phyloP scores from a whole-genome alignment of 345 rosid genomes.

The Toxicodendron radicans region DNA sequence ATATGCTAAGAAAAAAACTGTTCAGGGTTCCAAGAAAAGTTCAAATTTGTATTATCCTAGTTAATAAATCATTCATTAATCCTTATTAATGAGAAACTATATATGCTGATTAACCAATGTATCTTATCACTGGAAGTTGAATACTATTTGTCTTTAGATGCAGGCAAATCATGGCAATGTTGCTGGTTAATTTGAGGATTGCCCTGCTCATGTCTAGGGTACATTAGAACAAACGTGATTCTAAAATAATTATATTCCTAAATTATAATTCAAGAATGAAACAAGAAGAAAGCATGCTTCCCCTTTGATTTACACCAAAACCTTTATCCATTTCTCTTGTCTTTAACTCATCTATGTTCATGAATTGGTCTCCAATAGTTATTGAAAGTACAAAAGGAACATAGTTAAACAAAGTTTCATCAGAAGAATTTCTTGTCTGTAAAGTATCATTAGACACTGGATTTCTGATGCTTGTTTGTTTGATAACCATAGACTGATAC shows the following conservation, averaged over 20 bases:
- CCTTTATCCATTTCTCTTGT: background rate
- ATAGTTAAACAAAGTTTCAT: background rate
- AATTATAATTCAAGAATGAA: background rate
- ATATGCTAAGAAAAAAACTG: background rate
- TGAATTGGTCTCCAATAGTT: background rate
- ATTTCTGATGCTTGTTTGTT: background rate
- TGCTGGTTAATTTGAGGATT: background rate
- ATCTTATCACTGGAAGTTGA: background rate
- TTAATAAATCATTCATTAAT: background rate
- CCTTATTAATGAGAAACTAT: background rate
- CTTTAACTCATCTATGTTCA: background rate
- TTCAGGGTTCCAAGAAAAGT: background rate
- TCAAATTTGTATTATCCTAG: background rate
- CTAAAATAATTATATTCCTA: background rate
- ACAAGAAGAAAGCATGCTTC: conserved; percentile 10
- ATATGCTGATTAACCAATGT: too few relatives aligned
- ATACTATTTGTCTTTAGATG: background rate
- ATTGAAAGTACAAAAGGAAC: background rate
- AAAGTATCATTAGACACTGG: background rate
- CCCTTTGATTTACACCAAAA: background rate
- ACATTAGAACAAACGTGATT: background rate
- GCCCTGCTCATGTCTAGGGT: background rate
- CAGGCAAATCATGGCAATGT: background rate
- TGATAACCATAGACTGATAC: background rate
- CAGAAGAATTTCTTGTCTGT: background rate